Base-by-base conservation (phyloP, 1,284 basidiomycete genomes). In the Dichomitus squalens region DNA sequence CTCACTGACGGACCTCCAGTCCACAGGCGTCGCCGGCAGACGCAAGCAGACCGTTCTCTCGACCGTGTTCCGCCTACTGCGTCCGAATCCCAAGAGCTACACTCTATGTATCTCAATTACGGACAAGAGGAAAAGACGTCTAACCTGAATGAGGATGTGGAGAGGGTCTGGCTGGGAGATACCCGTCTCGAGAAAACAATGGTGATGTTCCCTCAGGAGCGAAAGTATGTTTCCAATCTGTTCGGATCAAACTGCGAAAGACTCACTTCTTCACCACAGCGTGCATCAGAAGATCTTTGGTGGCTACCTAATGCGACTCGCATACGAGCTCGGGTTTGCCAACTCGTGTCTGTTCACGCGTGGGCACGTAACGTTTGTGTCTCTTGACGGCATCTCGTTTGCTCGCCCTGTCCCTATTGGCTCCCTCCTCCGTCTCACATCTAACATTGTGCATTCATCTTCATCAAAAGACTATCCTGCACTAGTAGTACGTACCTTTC, bases 141-240 rank as follows among this genome's bases (percentile, higher is more conserved):
- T 23, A 20, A 6, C 18, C 39, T 27, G 18, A 27, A 46, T 0
- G 54, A 55, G 2, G 68, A 68, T 20, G 66, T 65, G n/a, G 79
- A 84, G 55, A 76, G 78, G 18, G 83, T 87, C 0, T 87, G 82
- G 80, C 86, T 90, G 82, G 83, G 80, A 0, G 82, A 88, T 56
- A 88, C 87, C 0, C 73, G 74, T 48, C 68, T 86, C 12, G 86
- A 88, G 69, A 87, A 85, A 64, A 83, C 80, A n/a, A 79, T 87
- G 77, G 75, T 92, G 51, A 93, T 93, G 89, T 92, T 92, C 69
- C 91, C 92, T 0, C 91, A 93, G 75, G 90, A 92, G 69, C 80
- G 91, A 67, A 93, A 94, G 86, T 88, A 59, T 69, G 84, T 73
- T 21, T 3, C 9, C 3, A 14, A 16, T n/a, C n/a, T n/a, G n/a